Conservation (phyloP, 1,139 yeast species). For the Kluyveromyces sp. region DNA sequence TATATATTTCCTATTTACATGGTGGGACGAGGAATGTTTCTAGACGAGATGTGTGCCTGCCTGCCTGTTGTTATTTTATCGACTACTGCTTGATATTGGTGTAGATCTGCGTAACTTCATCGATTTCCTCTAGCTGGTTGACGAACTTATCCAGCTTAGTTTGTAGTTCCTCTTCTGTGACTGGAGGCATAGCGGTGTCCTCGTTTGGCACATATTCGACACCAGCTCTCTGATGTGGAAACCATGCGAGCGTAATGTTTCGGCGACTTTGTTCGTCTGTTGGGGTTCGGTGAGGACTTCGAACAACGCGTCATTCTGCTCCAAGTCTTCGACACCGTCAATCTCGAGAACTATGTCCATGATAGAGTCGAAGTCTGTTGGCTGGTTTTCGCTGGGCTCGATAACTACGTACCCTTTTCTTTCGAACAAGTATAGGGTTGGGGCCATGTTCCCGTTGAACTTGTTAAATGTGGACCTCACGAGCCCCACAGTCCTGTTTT, state of each 20-base stretch:
- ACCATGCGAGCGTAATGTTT: slow-evolving; percentile 44
- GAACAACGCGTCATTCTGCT: slow-evolving; percentile 34
- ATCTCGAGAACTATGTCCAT: slow-evolving; percentile 69
- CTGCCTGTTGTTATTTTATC: no score
- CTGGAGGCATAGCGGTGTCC: slow-evolving; percentile 47
- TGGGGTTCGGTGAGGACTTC: slow-evolving; percentile 51
- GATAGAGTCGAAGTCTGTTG: slow-evolving; percentile 44
- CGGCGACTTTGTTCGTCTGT: slow-evolving; percentile 56
- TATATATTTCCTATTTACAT: no score
- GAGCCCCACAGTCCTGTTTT: slow-evolving; percentile 68
- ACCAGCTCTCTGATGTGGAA: slow-evolving; percentile 61
- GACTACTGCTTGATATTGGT: slow-evolving; percentile 34
- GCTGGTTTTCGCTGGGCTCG: slow-evolving; percentile 14
- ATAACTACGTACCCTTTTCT: slow-evolving; percentile 65
- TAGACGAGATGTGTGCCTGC: no score
- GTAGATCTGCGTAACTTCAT: slow-evolving; percentile 75
- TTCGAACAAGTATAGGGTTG: slow-evolving; percentile 70
- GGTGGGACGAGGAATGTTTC: no score
- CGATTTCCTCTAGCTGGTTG: slow-evolving; percentile 57
- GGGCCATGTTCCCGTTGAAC: slow-evolving; percentile 62
- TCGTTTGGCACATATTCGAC: slow-evolving; percentile 59
- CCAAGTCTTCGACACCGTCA: slow-evolving; percentile 79
- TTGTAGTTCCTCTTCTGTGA: slow-evolving; percentile 45
- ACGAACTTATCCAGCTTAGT: slow-evolving; percentile 53
- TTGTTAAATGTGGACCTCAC: slow-evolving; percentile 73